A percentile compares a stretch with the other conserved stretches of the same genome.
Evolutionary conservation across 345 rosid species (phyloP).

Genomic region (Citrus sp.): DNA sequence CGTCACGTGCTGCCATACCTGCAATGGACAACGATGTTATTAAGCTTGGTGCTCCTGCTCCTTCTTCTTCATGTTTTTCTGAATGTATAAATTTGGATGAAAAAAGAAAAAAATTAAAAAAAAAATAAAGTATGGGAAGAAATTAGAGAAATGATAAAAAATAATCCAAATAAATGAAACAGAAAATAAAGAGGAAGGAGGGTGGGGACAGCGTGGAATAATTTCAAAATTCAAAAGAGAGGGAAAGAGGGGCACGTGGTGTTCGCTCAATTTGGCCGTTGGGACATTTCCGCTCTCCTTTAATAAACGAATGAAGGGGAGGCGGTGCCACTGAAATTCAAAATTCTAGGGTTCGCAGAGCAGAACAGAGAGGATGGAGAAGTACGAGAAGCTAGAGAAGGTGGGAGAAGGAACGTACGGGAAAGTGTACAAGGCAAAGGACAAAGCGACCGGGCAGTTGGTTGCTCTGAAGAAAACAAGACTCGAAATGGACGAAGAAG

Average conservation of each 20-base stretch:
- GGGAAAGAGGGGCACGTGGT: slow-evolving; percentile 9
- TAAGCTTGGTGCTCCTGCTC: too few species aligned
- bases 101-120: not conserved
- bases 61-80: too few species aligned
- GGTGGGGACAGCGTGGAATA: not conserved
- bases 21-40: too few species aligned
- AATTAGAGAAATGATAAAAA: too few species aligned
- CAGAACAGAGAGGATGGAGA: slow-evolving; percentile 50
- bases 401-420: slow-evolving; percentile 98
- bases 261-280: not conserved
- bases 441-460: slow-evolving; percentile 65
- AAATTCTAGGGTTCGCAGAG: not conserved
- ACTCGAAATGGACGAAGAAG: slow-evolving; percentile 97
- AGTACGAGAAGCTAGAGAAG: slow-evolving; percentile 96
- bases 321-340: not conserved
- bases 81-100: too few species aligned
- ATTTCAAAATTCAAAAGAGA: slow-evolving; percentile 9
- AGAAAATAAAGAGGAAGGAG: not conserved
- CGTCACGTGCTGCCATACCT: too few species aligned
- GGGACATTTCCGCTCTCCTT: not conserved
- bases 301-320: not conserved
- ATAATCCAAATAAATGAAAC: not conserved
- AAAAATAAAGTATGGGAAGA: not conserved
- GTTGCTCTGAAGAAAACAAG: slow-evolving; percentile 92
- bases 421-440: slow-evolving; percentile 90